Evolutionary conservation across 179 eudicot genomes (phyloP).

Genomic region (Monotropa hypopitys): DNA sequence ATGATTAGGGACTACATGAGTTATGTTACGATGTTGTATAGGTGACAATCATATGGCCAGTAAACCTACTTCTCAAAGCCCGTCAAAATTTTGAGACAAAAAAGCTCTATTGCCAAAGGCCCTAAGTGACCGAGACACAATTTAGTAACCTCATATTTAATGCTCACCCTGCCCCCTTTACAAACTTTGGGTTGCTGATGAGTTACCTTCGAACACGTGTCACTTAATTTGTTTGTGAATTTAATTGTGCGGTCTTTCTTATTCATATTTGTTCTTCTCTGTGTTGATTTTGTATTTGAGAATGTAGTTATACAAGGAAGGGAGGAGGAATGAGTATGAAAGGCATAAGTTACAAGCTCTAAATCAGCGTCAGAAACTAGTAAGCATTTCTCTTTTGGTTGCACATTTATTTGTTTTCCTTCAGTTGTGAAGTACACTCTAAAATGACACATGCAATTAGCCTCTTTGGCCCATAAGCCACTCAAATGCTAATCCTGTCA

Average conservation of each 20-base stretch:
- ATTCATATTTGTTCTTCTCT: background rate
- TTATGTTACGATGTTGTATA: too few species aligned
- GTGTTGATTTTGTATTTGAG: background rate
- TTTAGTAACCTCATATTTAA: background rate
- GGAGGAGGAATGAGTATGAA: conserved; percentile 93
- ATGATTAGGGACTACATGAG: too few species aligned
- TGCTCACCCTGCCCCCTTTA: background rate
- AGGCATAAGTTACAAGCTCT: conserved; percentile 92
- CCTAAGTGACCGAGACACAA: background rate
- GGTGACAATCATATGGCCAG: background rate
- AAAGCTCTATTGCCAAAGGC: background rate
- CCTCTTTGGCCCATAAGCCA: conserved; percentile 1
- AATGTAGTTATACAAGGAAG: conserved; percentile 79
- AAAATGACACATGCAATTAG: background rate
- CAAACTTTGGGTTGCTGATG: background rate
- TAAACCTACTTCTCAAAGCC: background rate
- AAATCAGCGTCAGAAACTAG: conserved; percentile 98
- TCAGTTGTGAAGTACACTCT: background rate
- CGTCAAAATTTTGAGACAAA: background rate
- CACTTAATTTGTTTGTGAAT: background rate
- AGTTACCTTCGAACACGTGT: background rate
- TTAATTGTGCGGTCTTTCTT: background rate
- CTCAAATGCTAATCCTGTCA: background rate
- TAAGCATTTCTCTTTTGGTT: conserved; percentile 21
- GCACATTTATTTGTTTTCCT: background rate